Evolutionary conservation across 352 stramenopile species (phyloP).

Genomic region (Globisporangium cystogenes): DNA sequence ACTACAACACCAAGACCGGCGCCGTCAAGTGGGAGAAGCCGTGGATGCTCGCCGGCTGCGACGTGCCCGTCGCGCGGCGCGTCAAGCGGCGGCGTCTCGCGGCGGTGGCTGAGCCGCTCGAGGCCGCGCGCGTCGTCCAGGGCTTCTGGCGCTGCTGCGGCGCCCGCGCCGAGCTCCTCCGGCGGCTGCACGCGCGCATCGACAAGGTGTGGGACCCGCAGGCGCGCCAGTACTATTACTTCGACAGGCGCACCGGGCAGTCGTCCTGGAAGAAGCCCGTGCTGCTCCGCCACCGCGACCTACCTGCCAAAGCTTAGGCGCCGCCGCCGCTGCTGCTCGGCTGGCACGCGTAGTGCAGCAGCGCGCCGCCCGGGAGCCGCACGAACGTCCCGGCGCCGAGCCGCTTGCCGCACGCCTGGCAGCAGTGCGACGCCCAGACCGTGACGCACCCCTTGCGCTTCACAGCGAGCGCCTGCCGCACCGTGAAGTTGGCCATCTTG

Average conservation of each 20-base stretch:
- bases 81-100: slow-evolving; percentile 38
- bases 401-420: slow-evolving; percentile 60
- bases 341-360: slow-evolving; percentile 79
- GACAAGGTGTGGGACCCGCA: slow-evolving; percentile 69
- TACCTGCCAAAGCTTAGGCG: slow-evolving; percentile 2
- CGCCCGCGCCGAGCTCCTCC: slow-evolving; percentile 43
- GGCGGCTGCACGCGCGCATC: slow-evolving; percentile 38
- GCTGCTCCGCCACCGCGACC: slow-evolving; percentile 40
- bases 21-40: slow-evolving; percentile 63
- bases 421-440: slow-evolving; percentile 72
- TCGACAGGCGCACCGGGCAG: slow-evolving; percentile 64
- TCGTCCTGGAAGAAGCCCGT: slow-evolving; percentile 76
- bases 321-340: no score
- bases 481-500: slow-evolving; percentile 88
- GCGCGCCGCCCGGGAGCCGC: slow-evolving; percentile 41
- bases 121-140: slow-evolving; percentile 36
- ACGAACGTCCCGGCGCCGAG: slow-evolving; percentile 71
- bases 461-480: slow-evolving; percentile 52
- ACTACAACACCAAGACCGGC: slow-evolving; percentile 71
- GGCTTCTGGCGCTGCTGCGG: slow-evolving; percentile 36
- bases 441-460: slow-evolving; percentile 70
- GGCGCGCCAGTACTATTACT: slow-evolving; percentile 75
- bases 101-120: slow-evolving; percentile 32
- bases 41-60: slow-evolving; percentile 31
- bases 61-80: slow-evolving; percentile 32